Evolutionary conservation across 495 filamentous ascomycete genomes (phyloP).

Genomic region (Penicillium turbatum): DNA sequence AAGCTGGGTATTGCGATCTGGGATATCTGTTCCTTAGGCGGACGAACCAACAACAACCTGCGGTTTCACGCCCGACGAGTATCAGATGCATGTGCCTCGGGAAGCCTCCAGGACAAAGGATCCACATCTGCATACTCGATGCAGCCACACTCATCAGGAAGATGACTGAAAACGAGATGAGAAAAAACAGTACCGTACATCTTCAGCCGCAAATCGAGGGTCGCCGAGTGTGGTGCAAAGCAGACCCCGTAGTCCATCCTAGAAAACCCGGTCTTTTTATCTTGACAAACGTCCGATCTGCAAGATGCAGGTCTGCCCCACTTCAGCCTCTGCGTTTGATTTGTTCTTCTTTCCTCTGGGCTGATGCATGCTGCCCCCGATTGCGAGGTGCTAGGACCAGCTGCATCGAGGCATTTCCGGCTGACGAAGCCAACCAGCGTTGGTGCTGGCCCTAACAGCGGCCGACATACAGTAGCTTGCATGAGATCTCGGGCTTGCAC

Average conservation of each 20-base stretch:
- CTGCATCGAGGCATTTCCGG: background rate
- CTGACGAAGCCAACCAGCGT: conserved; percentile 3
- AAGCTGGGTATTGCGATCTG: background rate
- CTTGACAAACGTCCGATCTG: conserved; percentile 2
- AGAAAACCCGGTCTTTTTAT: background rate
- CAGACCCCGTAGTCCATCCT: conserved; percentile 7
- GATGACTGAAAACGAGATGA: background rate
- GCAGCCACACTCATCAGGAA: conserved; percentile 4
- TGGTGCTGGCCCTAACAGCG: background rate
- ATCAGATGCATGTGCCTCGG: background rate
- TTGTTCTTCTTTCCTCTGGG: background rate
- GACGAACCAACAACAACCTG: background rate
- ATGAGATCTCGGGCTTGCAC: conserved; percentile 19
- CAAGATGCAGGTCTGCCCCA: background rate
- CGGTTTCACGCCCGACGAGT: background rate
- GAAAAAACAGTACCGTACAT: conserved; percentile 13
- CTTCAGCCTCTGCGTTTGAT: background rate
- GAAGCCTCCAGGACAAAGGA: background rate
- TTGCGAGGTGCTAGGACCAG: background rate
- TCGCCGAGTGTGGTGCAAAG: conserved; percentile 18
- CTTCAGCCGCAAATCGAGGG: conserved; percentile 8
- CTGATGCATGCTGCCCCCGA: conserved; percentile 1
- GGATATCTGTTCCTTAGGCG: too few species aligned
- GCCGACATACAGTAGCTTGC: conserved; percentile 6
- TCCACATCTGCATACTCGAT: conserved; percentile 1